Percentiles rank a stretch among this genome's conserved stretches.
These are phyloP conservation scores for Mesembryanthemum crystallinum DNA, from an alignment of 148 eudicot genomes.

Conservation along the genomic window DNA sequence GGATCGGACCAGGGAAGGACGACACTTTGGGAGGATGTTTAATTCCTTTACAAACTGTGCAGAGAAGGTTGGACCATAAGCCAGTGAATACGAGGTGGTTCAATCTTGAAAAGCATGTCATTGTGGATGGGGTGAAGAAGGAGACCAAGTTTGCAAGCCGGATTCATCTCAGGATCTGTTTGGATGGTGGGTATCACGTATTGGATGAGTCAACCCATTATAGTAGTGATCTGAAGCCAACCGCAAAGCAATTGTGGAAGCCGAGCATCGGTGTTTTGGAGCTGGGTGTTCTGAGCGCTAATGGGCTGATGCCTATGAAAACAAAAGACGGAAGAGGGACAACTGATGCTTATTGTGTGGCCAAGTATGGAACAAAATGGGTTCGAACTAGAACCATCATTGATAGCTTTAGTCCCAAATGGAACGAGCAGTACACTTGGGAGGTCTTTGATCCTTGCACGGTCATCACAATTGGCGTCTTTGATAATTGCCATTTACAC, in stretches of 20 bases:
- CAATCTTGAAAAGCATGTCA: slow-evolving; percentile 58
- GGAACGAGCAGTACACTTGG: slow-evolving; percentile 93
- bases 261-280: slow-evolving; percentile 64
- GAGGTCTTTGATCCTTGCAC: slow-evolving; percentile 78
- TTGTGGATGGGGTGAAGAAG: slow-evolving; percentile 62
- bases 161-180: slow-evolving; percentile 59
- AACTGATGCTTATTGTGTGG: slow-evolving; percentile 79
- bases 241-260: slow-evolving; percentile 62
- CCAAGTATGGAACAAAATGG: slow-evolving; percentile 78
- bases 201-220: slow-evolving; percentile 71
- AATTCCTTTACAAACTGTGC: slow-evolving; percentile 37
- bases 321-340: slow-evolving; percentile 53
- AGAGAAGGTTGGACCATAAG: slow-evolving; percentile 62
- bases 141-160: slow-evolving; percentile 58
- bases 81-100: slow-evolving; percentile 56
- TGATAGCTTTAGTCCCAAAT: slow-evolving; percentile 49
- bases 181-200: slow-evolving; percentile 84
- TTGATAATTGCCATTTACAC: slow-evolving; percentile 60
- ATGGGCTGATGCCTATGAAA: slow-evolving; percentile 59
- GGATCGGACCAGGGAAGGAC: slow-evolving; percentile 48
- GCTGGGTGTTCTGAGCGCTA: slow-evolving; percentile 66
- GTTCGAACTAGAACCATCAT: slow-evolving; percentile 72
- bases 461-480: slow-evolving; percentile 64
- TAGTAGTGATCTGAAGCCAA: slow-evolving; percentile 66
- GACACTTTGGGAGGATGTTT: slow-evolving; percentile 52